phyloP scores from a whole-genome alignment of 805 yeast species.

The Zygotorulaspora chibaensis region DNA sequence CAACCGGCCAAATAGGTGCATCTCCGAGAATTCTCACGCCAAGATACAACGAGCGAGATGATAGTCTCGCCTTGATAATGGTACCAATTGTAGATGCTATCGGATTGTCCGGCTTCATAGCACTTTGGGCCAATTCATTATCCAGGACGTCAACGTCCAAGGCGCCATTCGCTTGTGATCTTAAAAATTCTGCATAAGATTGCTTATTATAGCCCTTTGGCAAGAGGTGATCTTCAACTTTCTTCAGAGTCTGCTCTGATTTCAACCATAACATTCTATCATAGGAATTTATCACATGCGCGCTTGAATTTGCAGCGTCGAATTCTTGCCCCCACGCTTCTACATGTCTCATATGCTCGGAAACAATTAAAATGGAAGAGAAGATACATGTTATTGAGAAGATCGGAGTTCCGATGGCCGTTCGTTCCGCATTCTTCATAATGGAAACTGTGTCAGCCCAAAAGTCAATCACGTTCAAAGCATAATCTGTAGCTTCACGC shows the following conservation, averaged over 20 bases:
- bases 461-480: conserved; percentile 54
- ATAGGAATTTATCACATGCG: conserved; percentile 37
- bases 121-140: conserved; percentile 47
- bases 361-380: conserved; percentile 55
- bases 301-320: conserved; percentile 19
- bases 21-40: conserved; percentile 77
- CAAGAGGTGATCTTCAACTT: conserved; percentile 54
- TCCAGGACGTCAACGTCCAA: conserved; percentile 46
- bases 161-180: conserved; percentile 57
- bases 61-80: conserved; percentile 47
- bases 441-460: conserved; percentile 73
- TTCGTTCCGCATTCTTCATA: conserved; percentile 58
- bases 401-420: conserved; percentile 69
- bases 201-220: conserved; percentile 47
- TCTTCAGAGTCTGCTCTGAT: conserved; percentile 54
- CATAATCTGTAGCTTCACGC: conserved; percentile 56
- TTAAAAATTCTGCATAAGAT: conserved; percentile 54
- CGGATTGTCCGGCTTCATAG: conserved; percentile 43
- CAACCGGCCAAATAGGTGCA: conserved; percentile 85
- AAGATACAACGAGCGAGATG: conserved; percentile 55
- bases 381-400: conserved; percentile 69
- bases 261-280: conserved; percentile 65
- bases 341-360: conserved; percentile 55
- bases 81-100: conserved; percentile 44
- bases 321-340: conserved; percentile 49